A percentile compares a stretch with the other conserved stretches of the same genome.
Evolutionary conservation across 805 yeast genomes (phyloP).

Genomic region (Helenozyma baotianmanensis): DNA sequence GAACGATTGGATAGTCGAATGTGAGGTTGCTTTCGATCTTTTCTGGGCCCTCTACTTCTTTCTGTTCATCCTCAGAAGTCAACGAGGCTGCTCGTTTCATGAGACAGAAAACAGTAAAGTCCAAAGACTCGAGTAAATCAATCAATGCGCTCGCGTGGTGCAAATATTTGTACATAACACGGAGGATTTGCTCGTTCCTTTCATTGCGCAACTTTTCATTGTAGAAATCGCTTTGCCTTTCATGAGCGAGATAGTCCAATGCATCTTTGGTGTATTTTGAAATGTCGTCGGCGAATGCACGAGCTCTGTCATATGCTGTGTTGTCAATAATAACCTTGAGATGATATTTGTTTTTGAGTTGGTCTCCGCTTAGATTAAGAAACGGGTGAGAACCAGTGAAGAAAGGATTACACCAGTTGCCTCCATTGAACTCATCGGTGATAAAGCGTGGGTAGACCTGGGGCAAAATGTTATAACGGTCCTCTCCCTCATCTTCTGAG

Average conservation of each 20-base stretch:
- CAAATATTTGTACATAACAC: constrained; percentile 50
- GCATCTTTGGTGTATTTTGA: constrained; percentile 38
- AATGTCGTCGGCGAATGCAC: constrained; percentile 34
- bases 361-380: constrained; percentile 40
- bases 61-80: constrained; percentile 1
- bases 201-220: constrained; percentile 31
- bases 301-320: constrained; percentile 39
- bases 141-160: constrained; percentile 46
- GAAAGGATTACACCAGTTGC: constrained; percentile 75
- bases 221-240: constrained; percentile 31
- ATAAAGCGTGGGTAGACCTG: constrained; percentile 68
- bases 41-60: constrained; percentile 7
- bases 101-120: constrained; percentile 51
- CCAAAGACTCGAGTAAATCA: constrained; percentile 56
- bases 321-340: constrained; percentile 48
- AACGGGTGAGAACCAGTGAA: constrained; percentile 36
- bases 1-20: constrained; percentile 47
- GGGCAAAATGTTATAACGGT: constrained; percentile 44
- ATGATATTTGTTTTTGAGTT: constrained; percentile 36
- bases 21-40: constrained; percentile 21
- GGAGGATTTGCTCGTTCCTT: constrained; percentile 50
- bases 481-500: constrained; percentile 32
- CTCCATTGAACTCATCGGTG: constrained; percentile 64
- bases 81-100: constrained; percentile 27
- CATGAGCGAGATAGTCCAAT: constrained; percentile 34